A percentile compares a stretch with the other conserved stretches of the same genome.
phyloP scores from a whole-genome alignment of 768 basidiomycete genomes.

The Phanerodontia chrysosporium region DNA sequence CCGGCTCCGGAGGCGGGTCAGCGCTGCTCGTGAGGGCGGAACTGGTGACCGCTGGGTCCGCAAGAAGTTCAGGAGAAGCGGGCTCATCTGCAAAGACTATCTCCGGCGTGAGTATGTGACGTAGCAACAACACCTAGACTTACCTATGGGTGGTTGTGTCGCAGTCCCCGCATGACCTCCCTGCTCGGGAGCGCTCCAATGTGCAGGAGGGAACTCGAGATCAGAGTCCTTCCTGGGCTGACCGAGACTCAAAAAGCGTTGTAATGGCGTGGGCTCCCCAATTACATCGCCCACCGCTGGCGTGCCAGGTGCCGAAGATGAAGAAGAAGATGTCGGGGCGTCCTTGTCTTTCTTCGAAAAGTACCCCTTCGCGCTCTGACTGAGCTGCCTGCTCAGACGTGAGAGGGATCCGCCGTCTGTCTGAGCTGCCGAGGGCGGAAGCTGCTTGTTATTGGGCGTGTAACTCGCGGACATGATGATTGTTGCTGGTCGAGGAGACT shows the following conservation, averaged over 20 bases:
- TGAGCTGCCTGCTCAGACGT: not conserved
- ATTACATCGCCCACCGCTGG: not conserved
- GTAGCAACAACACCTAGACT: too few relatives aligned
- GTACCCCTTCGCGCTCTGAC: not conserved
- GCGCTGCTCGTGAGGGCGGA: slow-evolving; percentile 9
- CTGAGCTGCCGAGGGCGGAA: not conserved
- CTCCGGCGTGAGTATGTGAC: not conserved
- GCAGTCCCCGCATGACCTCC: not conserved
- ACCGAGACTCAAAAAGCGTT: slow-evolving; percentile 19
- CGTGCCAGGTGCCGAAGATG: not conserved
- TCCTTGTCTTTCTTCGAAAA: not conserved
- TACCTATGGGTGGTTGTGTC: not conserved
- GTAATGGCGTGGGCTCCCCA: slow-evolving; percentile 16
- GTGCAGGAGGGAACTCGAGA: slow-evolving; percentile 13
- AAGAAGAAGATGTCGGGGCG: not conserved
- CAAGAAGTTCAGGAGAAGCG: not conserved
- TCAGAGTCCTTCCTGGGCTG: slow-evolving; percentile 15
- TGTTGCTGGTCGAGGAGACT: not conserved
- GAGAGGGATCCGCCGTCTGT: not conserved
- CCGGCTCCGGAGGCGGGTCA: slow-evolving; percentile 31
- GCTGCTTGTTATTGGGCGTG: not conserved
- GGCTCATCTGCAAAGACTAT: slow-evolving; percentile 1
- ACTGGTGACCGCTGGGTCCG: not conserved
- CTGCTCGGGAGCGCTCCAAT: slow-evolving; percentile 5
- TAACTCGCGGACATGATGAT: not conserved